Conservation (phyloP, 805 yeast species). For the Teunomyces funiuensis region DNA sequence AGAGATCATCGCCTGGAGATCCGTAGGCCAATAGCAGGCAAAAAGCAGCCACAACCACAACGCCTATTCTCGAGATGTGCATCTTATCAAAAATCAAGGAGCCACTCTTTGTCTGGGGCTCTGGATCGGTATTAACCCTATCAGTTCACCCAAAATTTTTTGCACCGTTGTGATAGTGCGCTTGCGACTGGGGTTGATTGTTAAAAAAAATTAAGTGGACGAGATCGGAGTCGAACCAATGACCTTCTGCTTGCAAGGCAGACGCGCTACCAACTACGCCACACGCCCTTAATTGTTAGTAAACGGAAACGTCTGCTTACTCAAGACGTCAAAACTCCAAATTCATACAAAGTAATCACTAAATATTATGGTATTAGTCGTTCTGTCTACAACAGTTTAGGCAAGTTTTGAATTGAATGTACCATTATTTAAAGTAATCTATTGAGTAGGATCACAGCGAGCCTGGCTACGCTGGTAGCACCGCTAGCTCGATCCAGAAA, state of each 20-base stretch:
- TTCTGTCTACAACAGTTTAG: no score
- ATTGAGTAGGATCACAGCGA: neutral
- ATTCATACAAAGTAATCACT: no score
- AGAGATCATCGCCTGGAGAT: slow-evolving; percentile 63
- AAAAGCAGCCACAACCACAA: neutral
- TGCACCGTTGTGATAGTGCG: neutral
- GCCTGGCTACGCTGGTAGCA: neutral
- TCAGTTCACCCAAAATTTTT: neutral
- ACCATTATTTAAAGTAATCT: slow-evolving; percentile 1
- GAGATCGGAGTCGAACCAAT: slow-evolving; percentile 77
- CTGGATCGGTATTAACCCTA: neutral
- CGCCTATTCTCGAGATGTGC: neutral
- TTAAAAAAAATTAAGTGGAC: slow-evolving; percentile 52
- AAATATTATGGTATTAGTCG: no score
- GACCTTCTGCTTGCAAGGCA: slow-evolving; percentile 79
- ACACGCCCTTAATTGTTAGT: slow-evolving; percentile 53
- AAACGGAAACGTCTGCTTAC: neutral
- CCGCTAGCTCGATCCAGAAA: slow-evolving; percentile 42
- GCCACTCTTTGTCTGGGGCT: neutral
- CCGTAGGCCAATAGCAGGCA: slow-evolving; percentile 4
- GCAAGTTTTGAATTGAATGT: neutral
- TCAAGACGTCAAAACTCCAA: neutral
- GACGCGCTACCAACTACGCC: slow-evolving; percentile 85
- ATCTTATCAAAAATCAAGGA: neutral
- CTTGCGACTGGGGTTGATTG: neutral